Evolutionary conservation across 352 stramenopile species (phyloP), one percentile per base, ranked within the genome.

Genomic region (Hyphochytrium catenoides): DNA sequence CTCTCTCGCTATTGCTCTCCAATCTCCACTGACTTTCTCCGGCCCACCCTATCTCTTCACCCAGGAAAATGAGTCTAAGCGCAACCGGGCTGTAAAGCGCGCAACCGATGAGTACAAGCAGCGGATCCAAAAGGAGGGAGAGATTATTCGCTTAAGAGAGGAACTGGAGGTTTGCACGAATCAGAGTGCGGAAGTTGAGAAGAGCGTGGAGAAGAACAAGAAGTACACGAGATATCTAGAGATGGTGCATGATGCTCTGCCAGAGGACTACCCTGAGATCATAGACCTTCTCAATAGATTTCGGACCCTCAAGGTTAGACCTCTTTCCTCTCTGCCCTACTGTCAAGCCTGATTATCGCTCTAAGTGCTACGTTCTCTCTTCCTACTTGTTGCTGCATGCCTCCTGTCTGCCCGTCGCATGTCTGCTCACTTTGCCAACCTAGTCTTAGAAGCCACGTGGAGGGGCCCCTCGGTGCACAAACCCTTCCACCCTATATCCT

Each of bases 51-150:
- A n/a, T n/a, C n/a, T 2, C 19, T 51, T 50, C 33, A 25, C 59
- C 6, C 64, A 92, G 45, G 77, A 92, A 36, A 93, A 93, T 50
- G 81, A 92, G 46, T 85, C 61, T 17, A 93, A 94, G 48, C 65
- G 81, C 16, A 91, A 88, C 41, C 72, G 81, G 0, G 81, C 81
- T 8, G 66, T 90, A 28, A 91, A 91, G 47, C 57, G 79, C 18
- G 71, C 72, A 16, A 73, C 60, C 17, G 79, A 94, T 27, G 81
- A 93, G 50, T 70, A 82, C 42, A 93, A 91, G 51, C 72, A 90
- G 48, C 57, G 69, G 0, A 39, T 84, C 44, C 50, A 43, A 12
- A 93, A 93, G 44, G 78, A 93, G 43, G 63, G 83, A 16, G 65
- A 86, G 32, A 61, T 86, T 8, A 55, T 50, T 12, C 58, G 59